Base-by-base conservation (phyloP, 345 rosid species). In the Aquilaria yunnanensis region DNA sequence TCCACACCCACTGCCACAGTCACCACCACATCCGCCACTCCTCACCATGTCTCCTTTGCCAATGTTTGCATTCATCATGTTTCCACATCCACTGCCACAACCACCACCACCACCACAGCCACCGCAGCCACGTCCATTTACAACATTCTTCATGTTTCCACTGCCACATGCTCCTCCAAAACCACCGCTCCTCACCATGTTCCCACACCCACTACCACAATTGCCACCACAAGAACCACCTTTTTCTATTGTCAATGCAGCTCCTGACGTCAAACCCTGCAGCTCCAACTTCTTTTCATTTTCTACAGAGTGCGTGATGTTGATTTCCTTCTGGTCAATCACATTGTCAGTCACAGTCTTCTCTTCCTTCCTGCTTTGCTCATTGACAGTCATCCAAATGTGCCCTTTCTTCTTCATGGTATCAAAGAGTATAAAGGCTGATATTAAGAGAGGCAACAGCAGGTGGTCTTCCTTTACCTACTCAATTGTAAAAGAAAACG, bases 401-500 rank as follows among this genome's bases (percentile, higher is more conserved):
- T 68, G 72, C 57, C 89, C 85, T 70, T 72, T 60, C 55, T 72
- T 84, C 75, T 78, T 71, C 66, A 77, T 54, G 60, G 70, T 66
- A 67, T 81, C 62, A 61, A 68, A 63, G 70, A 94, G 72, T 76
- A 94, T 84, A 67, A 90, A 90, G 60, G 89, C 78, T 47, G 83
- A 78, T 56, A 87, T 41, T 49, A 86, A 32, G 65, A 73, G 79
- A 32, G 85, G 86, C 72, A 86, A 69, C 75, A 85, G 80, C 30
- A 90, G 45, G 85, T 81, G 72, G 52, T 76, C 73, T 70, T 90
- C 94, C 60, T 78, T 81, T n/a, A 81, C 92, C 99, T 94, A 64
- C 56, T 64, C 33, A 74, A 68, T 62, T 72, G n/a, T 2, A 61
- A 67, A 53, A 63, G 5, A 37, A 48, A 67, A 57, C 37, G 6